Percentiles rank a stretch among this genome's conserved stretches.
These are phyloP conservation scores for Thermothelomyces thermophilus DNA, from an alignment of 2,329 filamentous ascomycete genomes.

Conservation along the genomic window DNA sequence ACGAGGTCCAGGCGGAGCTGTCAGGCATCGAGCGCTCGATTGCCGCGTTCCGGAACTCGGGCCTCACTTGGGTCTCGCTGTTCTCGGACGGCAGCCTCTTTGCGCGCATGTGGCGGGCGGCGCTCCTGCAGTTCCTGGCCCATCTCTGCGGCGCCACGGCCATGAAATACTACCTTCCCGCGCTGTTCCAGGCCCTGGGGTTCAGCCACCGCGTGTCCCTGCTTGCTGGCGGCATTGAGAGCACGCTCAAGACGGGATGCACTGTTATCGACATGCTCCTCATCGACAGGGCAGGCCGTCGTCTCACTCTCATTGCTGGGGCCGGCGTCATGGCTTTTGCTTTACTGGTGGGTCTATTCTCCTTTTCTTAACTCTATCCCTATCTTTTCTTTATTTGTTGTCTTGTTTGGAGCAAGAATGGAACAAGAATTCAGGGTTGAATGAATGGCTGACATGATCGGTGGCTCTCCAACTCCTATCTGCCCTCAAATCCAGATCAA, in stretches of 20 bases:
- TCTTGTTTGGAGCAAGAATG: too few relatives aligned
- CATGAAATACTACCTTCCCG: constrained; percentile 55
- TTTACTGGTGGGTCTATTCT: constrained; percentile 34
- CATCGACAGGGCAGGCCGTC: constrained; percentile 47
- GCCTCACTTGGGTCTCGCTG: constrained; percentile 39
- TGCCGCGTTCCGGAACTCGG: constrained; percentile 32
- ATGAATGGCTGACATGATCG: too few relatives aligned
- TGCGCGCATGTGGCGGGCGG: constrained; percentile 49
- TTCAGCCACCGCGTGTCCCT: constrained; percentile 42
- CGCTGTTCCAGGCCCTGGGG: constrained; percentile 45
- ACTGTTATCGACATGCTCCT: constrained; percentile 51
- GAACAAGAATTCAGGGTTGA: too few relatives aligned
- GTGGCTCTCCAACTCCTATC: too few relatives aligned
- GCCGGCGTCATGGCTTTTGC: constrained; percentile 47
- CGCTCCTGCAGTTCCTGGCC: constrained; percentile 52
- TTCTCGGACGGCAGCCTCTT: constrained; percentile 44
- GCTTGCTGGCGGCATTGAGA: constrained; percentile 50
- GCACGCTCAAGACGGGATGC: constrained; percentile 50
- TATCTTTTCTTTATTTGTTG: too few relatives aligned
- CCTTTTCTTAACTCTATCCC: too few relatives aligned
- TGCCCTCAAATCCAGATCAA: too few relatives aligned
- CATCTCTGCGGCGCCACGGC: constrained; percentile 54
- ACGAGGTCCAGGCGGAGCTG: constrained; percentile 38
- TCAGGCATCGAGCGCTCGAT: constrained; percentile 41
- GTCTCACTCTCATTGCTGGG: constrained; percentile 42